A percentile compares a stretch with the other conserved stretches of the same genome.
Evolutionary conservation across 257 asterid species (phyloP).

Genomic region (Solanum chaucha): DNA sequence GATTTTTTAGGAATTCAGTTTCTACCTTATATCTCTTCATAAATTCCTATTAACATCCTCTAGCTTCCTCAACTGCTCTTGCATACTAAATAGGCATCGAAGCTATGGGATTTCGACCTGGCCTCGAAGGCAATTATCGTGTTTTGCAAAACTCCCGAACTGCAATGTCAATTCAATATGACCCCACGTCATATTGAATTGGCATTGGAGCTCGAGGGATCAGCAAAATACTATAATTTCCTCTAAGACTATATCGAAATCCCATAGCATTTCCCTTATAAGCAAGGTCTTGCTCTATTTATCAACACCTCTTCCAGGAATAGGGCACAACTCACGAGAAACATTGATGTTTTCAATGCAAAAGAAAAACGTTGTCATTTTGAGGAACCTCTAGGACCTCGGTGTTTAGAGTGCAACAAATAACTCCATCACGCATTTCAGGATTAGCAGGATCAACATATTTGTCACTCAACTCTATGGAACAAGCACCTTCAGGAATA

Average conservation of each 20-base stretch:
- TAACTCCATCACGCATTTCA: slow-evolving; percentile 46
- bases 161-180: background rate
- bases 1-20: no score
- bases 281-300: no score
- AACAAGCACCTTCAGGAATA: background rate
- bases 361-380: slow-evolving; percentile 63
- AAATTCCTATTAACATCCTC: slow-evolving; percentile 75
- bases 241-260: background rate
- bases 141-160: background rate
- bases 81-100: slow-evolving; percentile 24
- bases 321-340: background rate
- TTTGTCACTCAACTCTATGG: background rate
- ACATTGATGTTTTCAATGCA: background rate
- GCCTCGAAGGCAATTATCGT: background rate
- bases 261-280: background rate
- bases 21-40: slow-evolving; percentile 64
- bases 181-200: no score
- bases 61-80: slow-evolving; percentile 68
- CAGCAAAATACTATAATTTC: background rate
- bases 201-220: background rate
- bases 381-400: slow-evolving; percentile 61
- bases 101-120: background rate
- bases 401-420: slow-evolving; percentile 52
- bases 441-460: slow-evolving; percentile 11
- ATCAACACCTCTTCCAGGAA: no score